Evolutionary conservation across 2,329 filamentous ascomycete genomes (phyloP).

Genomic region (Juglanconis juglandina): DNA sequence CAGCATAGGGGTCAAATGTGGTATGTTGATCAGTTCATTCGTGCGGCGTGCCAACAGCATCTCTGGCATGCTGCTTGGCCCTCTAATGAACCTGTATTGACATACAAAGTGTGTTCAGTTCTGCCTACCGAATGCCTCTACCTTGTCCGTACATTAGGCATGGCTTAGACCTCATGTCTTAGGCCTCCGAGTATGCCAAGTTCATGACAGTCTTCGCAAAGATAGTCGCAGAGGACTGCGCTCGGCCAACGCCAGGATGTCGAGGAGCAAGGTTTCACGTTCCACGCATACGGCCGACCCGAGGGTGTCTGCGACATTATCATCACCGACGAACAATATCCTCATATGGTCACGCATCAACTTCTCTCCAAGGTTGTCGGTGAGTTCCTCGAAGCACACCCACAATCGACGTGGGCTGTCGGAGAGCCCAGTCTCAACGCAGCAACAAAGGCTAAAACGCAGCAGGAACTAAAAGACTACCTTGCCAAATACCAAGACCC

Average conservation of each 20-base stretch:
- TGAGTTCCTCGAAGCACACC: conserved; percentile 77
- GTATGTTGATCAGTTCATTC: no score
- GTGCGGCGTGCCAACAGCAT: no score
- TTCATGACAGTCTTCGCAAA: conserved; percentile 85
- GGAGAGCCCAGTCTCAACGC: background rate
- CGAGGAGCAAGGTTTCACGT: conserved; percentile 77
- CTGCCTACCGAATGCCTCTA: no score
- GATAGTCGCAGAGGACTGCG: conserved; percentile 73
- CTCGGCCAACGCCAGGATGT: conserved; percentile 62
- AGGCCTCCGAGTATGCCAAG: conserved; percentile 49
- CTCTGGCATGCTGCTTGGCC: no score
- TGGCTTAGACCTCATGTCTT: no score
- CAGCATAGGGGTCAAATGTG: no score
- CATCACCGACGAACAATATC: conserved; percentile 74
- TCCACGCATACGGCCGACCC: conserved; percentile 74
- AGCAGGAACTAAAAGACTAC: conserved; percentile 74
- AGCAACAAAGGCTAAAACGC: background rate
- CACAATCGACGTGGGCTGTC: conserved; percentile 59
- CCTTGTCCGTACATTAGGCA: no score
- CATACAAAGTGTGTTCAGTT: no score
- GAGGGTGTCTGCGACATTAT: conserved; percentile 74
- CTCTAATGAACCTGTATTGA: no score
- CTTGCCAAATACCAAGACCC: conserved; percentile 65
- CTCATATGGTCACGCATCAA: conserved; percentile 18
- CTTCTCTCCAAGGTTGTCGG: conserved; percentile 78